These are phyloP conservation scores for Ceratonia siliqua DNA, from an alignment of 306 rosid genomes.

Conservation along the genomic window DNA sequence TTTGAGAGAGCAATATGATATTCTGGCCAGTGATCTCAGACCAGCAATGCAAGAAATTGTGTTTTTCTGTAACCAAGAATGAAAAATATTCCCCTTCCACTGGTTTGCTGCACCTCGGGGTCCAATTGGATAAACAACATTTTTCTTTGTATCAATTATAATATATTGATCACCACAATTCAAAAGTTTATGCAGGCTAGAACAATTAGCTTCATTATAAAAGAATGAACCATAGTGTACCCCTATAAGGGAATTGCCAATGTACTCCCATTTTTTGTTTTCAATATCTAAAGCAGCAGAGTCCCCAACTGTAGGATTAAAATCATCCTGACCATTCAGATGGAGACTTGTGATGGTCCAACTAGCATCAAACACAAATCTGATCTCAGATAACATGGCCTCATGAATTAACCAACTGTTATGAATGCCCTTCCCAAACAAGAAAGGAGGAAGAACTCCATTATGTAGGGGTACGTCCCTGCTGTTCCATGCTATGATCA, in stretches of 20 bases:
- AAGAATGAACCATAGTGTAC: conserved; percentile 72
- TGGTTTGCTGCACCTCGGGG: conserved; percentile 27
- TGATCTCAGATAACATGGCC: conserved; percentile 71
- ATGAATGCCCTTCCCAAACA: conserved; percentile 75
- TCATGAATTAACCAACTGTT: conserved; percentile 78
- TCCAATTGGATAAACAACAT: conserved; percentile 40
- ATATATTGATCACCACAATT: conserved; percentile 52
- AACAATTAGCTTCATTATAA: conserved; percentile 48
- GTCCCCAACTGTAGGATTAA: conserved; percentile 32
- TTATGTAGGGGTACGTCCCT: conserved; percentile 65
- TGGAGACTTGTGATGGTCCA: conserved; percentile 67
- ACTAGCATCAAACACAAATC: conserved; percentile 89
- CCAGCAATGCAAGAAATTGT: conserved; percentile 42
- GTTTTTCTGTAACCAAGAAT: conserved; percentile 53
- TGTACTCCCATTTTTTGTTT: conserved; percentile 75
- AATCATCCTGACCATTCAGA: conserved; percentile 43
- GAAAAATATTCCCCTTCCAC: conserved; percentile 43
- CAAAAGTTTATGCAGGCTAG: conserved; percentile 57
- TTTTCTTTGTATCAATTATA: conserved; percentile 46
- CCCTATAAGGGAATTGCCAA: conserved; percentile 65
- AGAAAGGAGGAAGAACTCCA: conserved; percentile 95
- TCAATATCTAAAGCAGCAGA: conserved; percentile 40
- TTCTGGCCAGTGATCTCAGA: conserved; percentile 39
- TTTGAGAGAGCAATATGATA: conserved; percentile 46
- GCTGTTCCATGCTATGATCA: conserved; percentile 83